These are phyloP conservation scores for Dothideomycetes sp. DNA, from an alignment of 2,329 filamentous ascomycete genomes.

Conservation along the genomic window DNA sequence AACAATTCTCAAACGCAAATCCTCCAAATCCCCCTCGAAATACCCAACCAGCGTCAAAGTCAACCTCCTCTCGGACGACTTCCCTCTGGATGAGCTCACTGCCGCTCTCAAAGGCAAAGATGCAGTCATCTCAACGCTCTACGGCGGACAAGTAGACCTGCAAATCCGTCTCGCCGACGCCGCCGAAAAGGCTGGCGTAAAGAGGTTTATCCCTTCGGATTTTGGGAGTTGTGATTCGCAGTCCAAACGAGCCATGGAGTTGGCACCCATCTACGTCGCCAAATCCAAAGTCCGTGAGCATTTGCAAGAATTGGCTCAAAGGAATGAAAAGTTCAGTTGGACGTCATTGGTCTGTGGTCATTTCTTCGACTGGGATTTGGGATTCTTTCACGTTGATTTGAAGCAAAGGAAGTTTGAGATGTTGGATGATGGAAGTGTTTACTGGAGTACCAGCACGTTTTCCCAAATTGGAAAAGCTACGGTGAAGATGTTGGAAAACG, in stretches of 20 bases:
- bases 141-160: slow-evolving; percentile 30
- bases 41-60: slow-evolving; percentile 34
- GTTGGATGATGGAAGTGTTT: slow-evolving; percentile 47
- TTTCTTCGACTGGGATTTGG: slow-evolving; percentile 55
- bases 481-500: slow-evolving; percentile 40
- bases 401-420: slow-evolving; percentile 43
- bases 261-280: slow-evolving; percentile 43
- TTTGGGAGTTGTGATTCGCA: slow-evolving; percentile 39
- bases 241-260: slow-evolving; percentile 26
- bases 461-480: slow-evolving; percentile 44
- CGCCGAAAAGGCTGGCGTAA: slow-evolving; percentile 49
- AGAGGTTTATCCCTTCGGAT: slow-evolving; percentile 54
- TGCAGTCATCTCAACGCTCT: slow-evolving; percentile 44
- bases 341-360: slow-evolving; percentile 49
- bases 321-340: slow-evolving; percentile 44
- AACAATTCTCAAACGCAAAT: slow-evolving; percentile 45
- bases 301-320: slow-evolving; percentile 31
- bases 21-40: slow-evolving; percentile 27
- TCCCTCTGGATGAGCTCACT: slow-evolving; percentile 39
- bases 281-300: slow-evolving; percentile 46
- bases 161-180: slow-evolving; percentile 50
- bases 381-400: slow-evolving; percentile 46
- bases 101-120: slow-evolving; percentile 48
- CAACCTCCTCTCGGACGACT: slow-evolving; percentile 38
- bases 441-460: slow-evolving; percentile 44